Base-by-base conservation (phyloP, 352 stramenopile species). In the Pythium aristosporum region DNA sequence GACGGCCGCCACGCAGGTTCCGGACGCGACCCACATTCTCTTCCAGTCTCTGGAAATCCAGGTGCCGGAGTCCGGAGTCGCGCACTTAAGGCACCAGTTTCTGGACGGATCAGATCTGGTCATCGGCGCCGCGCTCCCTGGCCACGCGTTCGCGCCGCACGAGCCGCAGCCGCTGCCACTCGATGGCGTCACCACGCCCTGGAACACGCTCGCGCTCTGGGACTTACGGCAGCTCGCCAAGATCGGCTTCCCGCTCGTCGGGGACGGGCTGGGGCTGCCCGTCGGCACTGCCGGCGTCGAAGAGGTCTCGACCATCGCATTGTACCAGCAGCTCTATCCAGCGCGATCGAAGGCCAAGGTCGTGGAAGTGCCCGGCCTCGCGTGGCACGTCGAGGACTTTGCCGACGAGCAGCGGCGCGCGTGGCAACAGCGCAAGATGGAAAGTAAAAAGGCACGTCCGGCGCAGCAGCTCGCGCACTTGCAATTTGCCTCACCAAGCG, bases 151-250 rank as follows among this genome's bases (percentile, higher is more conserved):
- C 58, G 46, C 74, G n/a, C 72, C 76, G 5, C 30, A 64, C n/a
- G 57, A 63, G 7, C 63, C 65, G 3, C 68, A 88, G 57, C 69
- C 73, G 2, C 57, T 92, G 25, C 61, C 78, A 59, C 80, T 98
- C 36, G 93, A 76, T 46, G 96, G 95, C 10, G 65, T 87, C 56
- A 98, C 96, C 25, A 91, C 80, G 60, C 96, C 96, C 10, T 99
- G 96, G 96, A 98, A 99, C 76, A 99, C 96, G 30, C 79, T 98
- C 1, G 95, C 94, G 28, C 67, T 98, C 3, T 99, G 96, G 96
- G 89, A 98, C 63, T 58, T 98, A 13, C 20, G 63, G 25, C 92
- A 94, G 64, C 77, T 99, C 41, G 84, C 87, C 15, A 84, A 97
- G 23, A 85, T 96, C 15, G 94, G 94, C 21, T 98, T 98, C 71